A percentile compares a stretch with the other conserved stretches of the same genome.
phyloP scores from a whole-genome alignment of 192 early-diverging fungal species.

The Ambispora gerdemannii region DNA sequence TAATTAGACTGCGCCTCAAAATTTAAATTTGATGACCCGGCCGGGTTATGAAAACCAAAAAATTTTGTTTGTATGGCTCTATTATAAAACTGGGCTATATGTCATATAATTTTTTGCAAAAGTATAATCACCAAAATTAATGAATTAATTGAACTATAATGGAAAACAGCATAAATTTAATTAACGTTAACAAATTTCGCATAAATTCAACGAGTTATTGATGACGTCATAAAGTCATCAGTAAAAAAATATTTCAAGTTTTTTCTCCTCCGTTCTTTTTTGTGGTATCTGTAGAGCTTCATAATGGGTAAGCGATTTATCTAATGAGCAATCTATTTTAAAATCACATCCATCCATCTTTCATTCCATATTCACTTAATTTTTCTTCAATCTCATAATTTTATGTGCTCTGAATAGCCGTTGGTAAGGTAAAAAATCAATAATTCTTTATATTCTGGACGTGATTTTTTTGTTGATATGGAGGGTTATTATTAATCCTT shows the following conservation, averaged over 20 bases:
- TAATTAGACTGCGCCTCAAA: too few relatives aligned
- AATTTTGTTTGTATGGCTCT: too few relatives aligned
- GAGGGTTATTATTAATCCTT: not conserved
- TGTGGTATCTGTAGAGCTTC: not conserved
- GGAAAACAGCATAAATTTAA: too few relatives aligned
- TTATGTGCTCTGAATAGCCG: slow-evolving; percentile 24
- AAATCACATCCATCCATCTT: not conserved
- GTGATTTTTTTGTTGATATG: not conserved
- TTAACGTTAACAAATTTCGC: too few relatives aligned
- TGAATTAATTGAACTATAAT: too few relatives aligned
- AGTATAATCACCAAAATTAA: too few relatives aligned
- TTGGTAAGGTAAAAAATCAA: slow-evolving; percentile 24
- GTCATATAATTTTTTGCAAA: too few relatives aligned
- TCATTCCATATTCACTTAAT: not conserved
- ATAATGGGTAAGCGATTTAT: not conserved
- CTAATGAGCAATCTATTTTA: not conserved
- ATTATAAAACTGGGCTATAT: too few relatives aligned
- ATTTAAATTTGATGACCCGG: too few relatives aligned
- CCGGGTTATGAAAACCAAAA: too few relatives aligned
- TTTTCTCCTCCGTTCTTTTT: not conserved
- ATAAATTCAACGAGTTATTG: too few relatives aligned
- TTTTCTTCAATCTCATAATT: not conserved
- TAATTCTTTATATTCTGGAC: not conserved
- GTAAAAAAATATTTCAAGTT: not conserved
- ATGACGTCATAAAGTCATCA: not conserved